A percentile compares a stretch with the other conserved stretches of the same genome.
Conservation (phyloP, 192 early-diverging fungal genomes). For the Coemansia guatemalensis region DNA sequence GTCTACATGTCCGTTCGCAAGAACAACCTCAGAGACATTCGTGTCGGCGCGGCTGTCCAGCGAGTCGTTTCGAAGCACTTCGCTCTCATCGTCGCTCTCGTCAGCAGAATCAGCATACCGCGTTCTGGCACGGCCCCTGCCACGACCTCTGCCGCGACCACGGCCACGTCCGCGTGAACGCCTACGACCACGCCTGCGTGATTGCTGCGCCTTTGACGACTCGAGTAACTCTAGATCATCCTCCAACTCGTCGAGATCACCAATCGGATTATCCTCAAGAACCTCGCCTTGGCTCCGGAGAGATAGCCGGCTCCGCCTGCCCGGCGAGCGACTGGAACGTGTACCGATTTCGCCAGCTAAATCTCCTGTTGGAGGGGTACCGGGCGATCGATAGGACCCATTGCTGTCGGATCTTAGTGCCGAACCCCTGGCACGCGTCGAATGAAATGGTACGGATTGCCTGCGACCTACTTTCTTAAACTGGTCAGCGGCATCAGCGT, state of each 20-base stretch:
- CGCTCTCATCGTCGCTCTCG: conserved; percentile 7
- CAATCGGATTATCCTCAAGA: not conserved
- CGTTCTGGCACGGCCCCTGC: conserved; percentile 3
- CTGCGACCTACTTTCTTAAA: conserved; percentile 14
- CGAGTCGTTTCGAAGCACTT: conserved; percentile 2
- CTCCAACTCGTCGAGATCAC: not conserved
- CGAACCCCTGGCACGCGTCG: not conserved
- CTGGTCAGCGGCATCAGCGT: not conserved
- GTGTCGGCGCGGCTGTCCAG: not conserved
- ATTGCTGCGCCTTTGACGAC: not conserved
- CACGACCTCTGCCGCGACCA: conserved; percentile 9
- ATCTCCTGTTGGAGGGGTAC: not conserved
- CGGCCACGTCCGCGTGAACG: conserved; percentile 2
- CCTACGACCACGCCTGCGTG: not conserved
- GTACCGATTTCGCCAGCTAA: not conserved
- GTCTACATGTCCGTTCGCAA: conserved; percentile 10
- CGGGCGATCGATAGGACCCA: not conserved
- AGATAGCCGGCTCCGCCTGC: conserved; percentile 3
- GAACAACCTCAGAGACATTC: conserved; percentile 9
- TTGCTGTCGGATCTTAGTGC: not conserved
- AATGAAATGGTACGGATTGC: conserved; percentile 12
- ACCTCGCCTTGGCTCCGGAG: conserved; percentile 9
- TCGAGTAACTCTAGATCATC: not conserved
- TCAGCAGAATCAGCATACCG: conserved; percentile 12
- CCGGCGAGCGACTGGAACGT: not conserved